phyloP scores from a whole-genome alignment of 2,329 filamentous ascomycete genomes.

The Aspergillus sp. region DNA sequence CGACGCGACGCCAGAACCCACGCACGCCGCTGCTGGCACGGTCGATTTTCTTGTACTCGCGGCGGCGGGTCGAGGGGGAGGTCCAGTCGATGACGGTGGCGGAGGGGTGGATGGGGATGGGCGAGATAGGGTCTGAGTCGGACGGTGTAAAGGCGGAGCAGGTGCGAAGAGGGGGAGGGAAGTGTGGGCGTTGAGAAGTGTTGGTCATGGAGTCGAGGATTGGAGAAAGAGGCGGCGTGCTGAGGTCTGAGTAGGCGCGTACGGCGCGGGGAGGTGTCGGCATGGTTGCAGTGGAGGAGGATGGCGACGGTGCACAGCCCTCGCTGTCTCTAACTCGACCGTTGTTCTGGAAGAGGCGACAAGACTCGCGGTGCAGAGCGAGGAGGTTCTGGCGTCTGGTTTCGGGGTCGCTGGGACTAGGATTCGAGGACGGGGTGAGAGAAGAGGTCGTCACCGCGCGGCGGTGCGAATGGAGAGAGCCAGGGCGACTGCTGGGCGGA shows the following conservation, averaged over 20 bases:
- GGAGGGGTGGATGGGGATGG: constrained; percentile 25
- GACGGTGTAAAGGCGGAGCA: not conserved
- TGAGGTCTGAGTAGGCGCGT: constrained; percentile 14
- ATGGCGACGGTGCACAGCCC: constrained; percentile 1
- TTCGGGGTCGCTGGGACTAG: constrained; percentile 18
- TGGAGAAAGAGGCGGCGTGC: constrained; percentile 17
- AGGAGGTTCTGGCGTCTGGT: constrained; percentile 36
- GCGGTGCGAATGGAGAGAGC: constrained; percentile 30
- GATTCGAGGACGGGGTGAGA: constrained; percentile 24
- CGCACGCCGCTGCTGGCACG: constrained; percentile 42
- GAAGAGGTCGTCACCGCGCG: constrained; percentile 24
- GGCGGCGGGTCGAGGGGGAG: constrained; percentile 42
- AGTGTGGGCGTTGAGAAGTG: not conserved
- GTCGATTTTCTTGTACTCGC: constrained; percentile 56
- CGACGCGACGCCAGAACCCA: constrained; percentile 42
- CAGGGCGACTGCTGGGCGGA: constrained; percentile 22
- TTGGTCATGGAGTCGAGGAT: constrained; percentile 6
- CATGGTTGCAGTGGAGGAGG: constrained; percentile 4
- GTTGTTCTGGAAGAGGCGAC: constrained; percentile 38
- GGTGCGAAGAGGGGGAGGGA: constrained; percentile 1
- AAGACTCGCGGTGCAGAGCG: constrained; percentile 41
- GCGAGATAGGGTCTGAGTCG: not conserved
- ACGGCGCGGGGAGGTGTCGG: constrained; percentile 1
- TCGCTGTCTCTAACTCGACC: not conserved
- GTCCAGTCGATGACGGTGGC: constrained; percentile 50